These are phyloP conservation scores for Debaryomyces singareniensis DNA, from an alignment of 1,139 yeast species.

Conservation along the genomic window DNA sequence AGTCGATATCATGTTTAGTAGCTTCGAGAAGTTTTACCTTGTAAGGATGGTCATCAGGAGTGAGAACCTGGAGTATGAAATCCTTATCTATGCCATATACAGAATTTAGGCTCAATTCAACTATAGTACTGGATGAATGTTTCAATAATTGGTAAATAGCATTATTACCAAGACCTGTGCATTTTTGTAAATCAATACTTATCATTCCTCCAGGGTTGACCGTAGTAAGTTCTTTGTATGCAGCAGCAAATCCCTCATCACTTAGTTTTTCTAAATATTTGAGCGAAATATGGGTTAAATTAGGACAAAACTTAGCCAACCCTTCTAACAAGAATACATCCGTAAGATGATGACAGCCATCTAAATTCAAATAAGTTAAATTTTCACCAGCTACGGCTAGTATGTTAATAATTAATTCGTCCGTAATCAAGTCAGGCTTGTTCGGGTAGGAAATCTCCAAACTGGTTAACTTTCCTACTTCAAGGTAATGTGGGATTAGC, in stretches of 20 bases:
- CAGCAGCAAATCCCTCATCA: constrained; percentile 52
- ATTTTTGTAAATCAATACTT: constrained; percentile 58
- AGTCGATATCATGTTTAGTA: neutral
- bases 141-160: constrained; percentile 53
- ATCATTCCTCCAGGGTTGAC: constrained; percentile 53
- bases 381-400: constrained; percentile 59
- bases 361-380: constrained; percentile 51
- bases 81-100: constrained; percentile 49
- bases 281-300: constrained; percentile 48
- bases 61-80: constrained; percentile 39
- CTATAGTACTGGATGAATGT: constrained; percentile 63
- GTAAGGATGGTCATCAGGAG: constrained; percentile 27
- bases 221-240: constrained; percentile 45
- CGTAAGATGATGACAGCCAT: constrained; percentile 69
- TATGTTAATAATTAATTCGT: constrained; percentile 61
- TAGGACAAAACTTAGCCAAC: constrained; percentile 50
- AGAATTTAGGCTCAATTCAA: constrained; percentile 68
- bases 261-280: constrained; percentile 54
- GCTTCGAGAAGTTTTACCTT: constrained; percentile 23
- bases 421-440: constrained; percentile 61
- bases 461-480: constrained; percentile 37
- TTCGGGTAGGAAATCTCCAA: constrained; percentile 68
- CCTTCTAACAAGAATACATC: constrained; percentile 59
- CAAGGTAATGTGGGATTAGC: constrained; percentile 56
- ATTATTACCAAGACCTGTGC: constrained; percentile 56